phyloP scores from a whole-genome alignment of 2,329 filamentous ascomycete genomes.

The Fusarium sambucinum region DNA sequence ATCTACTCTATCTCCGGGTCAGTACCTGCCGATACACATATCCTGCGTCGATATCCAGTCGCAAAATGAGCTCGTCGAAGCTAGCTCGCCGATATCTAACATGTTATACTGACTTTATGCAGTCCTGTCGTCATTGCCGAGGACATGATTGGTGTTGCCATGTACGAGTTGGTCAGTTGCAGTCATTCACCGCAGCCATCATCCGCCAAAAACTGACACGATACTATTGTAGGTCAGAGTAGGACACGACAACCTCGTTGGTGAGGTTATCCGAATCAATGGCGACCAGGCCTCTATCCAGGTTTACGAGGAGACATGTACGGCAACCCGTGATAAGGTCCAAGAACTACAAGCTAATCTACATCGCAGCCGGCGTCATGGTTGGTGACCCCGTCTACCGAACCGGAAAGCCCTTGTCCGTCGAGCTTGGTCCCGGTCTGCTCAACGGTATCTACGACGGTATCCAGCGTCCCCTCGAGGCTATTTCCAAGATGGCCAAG shows the following conservation, averaged over 20 bases:
- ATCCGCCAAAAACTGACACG: slow-evolving; percentile 23
- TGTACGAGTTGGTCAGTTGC: slow-evolving; percentile 92
- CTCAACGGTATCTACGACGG: slow-evolving; percentile 99
- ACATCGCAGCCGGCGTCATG: slow-evolving; percentile 82
- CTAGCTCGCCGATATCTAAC: slow-evolving; percentile 1
- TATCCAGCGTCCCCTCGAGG: slow-evolving; percentile 93
- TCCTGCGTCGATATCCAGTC: slow-evolving; percentile 5
- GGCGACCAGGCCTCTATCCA: slow-evolving; percentile 96
- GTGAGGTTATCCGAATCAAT: slow-evolving; percentile 98
- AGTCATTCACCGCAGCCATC: slow-evolving; percentile 15
- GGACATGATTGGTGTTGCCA: slow-evolving; percentile 98
- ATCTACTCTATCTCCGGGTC: slow-evolving; percentile 73
- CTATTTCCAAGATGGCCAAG: slow-evolving; percentile 80
- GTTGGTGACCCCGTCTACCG: slow-evolving; percentile 93
- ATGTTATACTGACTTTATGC: slow-evolving; percentile 50
- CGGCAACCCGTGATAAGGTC: slow-evolving; percentile 44
- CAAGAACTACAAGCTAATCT: slow-evolving; percentile 33
- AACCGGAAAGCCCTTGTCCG: slow-evolving; percentile 95
- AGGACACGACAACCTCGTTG: slow-evolving; percentile 89
- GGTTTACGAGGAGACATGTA: slow-evolving; percentile 99
- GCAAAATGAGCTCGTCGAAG: slow-evolving; percentile 16
- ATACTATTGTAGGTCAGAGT: slow-evolving; percentile 77
- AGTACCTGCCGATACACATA: slow-evolving; percentile 49
- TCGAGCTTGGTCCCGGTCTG: slow-evolving; percentile 95
- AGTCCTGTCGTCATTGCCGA: slow-evolving; percentile 96